These are phyloP conservation scores for Verbena officinalis DNA, from an alignment of 257 asterid species.

Conservation along the genomic window DNA sequence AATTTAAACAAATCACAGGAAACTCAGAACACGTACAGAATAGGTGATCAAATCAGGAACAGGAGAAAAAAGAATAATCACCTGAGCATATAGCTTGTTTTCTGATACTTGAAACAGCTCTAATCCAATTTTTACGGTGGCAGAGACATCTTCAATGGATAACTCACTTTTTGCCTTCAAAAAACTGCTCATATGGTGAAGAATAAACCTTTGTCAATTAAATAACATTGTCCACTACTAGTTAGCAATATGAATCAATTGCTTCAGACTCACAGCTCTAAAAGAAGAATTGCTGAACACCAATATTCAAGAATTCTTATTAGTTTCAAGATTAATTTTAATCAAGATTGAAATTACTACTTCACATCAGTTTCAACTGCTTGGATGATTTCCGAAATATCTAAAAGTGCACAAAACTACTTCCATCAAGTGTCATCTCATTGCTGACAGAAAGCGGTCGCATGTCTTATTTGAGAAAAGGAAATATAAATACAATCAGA, in stretches of 20 bases:
- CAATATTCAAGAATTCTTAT: constrained; percentile 3
- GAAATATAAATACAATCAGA: not conserved
- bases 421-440: constrained; percentile 11
- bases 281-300: not conserved
- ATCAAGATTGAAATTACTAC: constrained; percentile 12
- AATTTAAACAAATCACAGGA: constrained; percentile 39
- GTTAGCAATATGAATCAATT: constrained; percentile 17
- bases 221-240: constrained; percentile 17
- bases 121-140: constrained; percentile 68
- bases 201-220: constrained; percentile 35
- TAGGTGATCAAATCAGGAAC: constrained; percentile 23
- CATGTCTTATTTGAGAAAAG: constrained; percentile 18
- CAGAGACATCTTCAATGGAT: constrained; percentile 72
- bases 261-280: constrained; percentile 10
- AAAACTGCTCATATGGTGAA: constrained; percentile 57
- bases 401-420: constrained; percentile 22
- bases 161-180: constrained; percentile 89
- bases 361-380: constrained; percentile 1
- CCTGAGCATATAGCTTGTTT: constrained; percentile 85
- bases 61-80: constrained; percentile 34
- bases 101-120: constrained; percentile 71
- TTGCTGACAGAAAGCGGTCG: constrained; percentile 11
- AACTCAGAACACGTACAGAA: constrained; percentile 35
- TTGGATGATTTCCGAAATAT: constrained; percentile 20
- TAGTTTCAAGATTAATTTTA: too few species aligned